These are phyloP conservation scores for Gautieria morchelliformis DNA, from an alignment of 768 basidiomycete species.

Conservation along the genomic window DNA sequence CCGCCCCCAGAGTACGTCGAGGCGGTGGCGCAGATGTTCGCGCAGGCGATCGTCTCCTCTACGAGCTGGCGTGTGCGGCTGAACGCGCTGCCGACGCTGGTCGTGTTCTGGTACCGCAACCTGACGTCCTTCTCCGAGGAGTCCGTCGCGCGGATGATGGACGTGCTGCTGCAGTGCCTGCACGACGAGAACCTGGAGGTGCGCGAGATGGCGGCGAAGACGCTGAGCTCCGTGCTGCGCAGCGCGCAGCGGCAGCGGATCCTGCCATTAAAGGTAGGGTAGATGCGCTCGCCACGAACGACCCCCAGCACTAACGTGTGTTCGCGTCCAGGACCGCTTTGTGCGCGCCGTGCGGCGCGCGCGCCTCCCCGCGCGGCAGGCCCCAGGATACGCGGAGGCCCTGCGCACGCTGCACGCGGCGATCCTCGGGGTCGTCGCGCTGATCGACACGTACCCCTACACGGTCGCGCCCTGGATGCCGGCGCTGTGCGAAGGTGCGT, in stretches of 20 bases:
- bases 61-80: slow-evolving; percentile 89
- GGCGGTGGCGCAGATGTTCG: slow-evolving; percentile 50
- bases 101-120: slow-evolving; percentile 88
- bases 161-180: slow-evolving; percentile 74
- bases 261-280: slow-evolving; percentile 64
- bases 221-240: slow-evolving; percentile 76
- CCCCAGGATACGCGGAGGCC: slow-evolving; percentile 62
- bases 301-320: not conserved
- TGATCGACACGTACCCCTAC: slow-evolving; percentile 50
- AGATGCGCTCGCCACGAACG: slow-evolving; percentile 2
- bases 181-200: slow-evolving; percentile 90
- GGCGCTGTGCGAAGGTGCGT: slow-evolving; percentile 68
- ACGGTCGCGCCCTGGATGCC: slow-evolving; percentile 46
- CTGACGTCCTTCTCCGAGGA: slow-evolving; percentile 63
- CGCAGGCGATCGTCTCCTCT: slow-evolving; percentile 67
- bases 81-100: slow-evolving; percentile 78
- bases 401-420: slow-evolving; percentile 69
- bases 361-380: slow-evolving; percentile 57
- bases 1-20: slow-evolving; percentile 59
- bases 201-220: slow-evolving; percentile 81
- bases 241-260: slow-evolving; percentile 88
- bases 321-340: slow-evolving; percentile 71
- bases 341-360: slow-evolving; percentile 43
- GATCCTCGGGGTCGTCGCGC: slow-evolving; percentile 38
- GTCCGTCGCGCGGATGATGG: slow-evolving; percentile 65